A percentile compares a stretch with the other conserved stretches of the same genome.
Evolutionary conservation across 2,329 filamentous ascomycete genomes (phyloP).

Genomic region (Sporothrix brasiliensis): DNA sequence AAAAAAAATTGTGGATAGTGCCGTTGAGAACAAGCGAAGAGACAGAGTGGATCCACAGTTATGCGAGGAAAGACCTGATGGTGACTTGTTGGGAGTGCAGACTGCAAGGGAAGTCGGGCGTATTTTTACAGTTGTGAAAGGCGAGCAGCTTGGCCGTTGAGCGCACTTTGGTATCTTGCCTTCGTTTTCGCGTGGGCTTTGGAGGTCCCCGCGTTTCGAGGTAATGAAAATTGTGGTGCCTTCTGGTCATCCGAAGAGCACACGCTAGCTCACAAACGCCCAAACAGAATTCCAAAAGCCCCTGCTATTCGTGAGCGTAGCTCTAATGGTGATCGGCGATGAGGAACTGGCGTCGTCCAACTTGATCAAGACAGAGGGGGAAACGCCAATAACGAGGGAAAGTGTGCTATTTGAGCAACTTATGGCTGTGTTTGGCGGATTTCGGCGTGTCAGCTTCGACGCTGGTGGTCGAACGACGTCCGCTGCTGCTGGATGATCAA

Average conservation of each 20-base stretch:
- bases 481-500: constrained; percentile 8
- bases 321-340: neutral
- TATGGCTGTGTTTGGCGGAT: neutral
- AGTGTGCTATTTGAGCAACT: neutral
- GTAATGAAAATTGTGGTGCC: neutral
- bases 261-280: constrained; percentile 4
- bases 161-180: neutral
- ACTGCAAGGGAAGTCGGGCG: too few relatives aligned
- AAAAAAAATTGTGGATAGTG: constrained; percentile 4
- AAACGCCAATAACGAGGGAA: neutral
- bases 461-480: neutral
- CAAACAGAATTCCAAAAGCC: neutral
- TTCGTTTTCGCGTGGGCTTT: neutral
- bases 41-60: neutral
- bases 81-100: neutral
- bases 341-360: neutral
- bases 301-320: neutral
- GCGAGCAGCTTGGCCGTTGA: neutral
- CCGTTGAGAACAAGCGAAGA: neutral
- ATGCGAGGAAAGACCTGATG: neutral
- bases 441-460: neutral
- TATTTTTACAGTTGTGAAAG: neutral
- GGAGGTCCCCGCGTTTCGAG: neutral
- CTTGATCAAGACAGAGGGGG: neutral
- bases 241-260: neutral